These are phyloP conservation scores for Porcisia hertigi DNA, from an alignment of 208 protist species.

Conservation along the genomic window DNA sequence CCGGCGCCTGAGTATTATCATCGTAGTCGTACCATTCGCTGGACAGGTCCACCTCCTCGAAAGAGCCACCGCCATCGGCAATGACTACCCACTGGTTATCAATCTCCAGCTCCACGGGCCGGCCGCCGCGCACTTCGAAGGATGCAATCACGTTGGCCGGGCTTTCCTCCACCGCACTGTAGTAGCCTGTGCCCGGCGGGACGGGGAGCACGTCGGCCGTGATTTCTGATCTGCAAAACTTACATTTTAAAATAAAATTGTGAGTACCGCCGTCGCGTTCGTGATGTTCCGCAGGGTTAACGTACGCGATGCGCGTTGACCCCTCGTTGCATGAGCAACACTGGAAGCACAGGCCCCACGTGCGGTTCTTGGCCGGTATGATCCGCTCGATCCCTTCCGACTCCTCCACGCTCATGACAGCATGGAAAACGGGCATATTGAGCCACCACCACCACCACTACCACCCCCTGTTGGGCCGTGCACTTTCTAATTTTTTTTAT, in stretches of 20 bases:
- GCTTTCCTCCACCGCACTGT: constrained; percentile 16
- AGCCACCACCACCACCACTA: background rate
- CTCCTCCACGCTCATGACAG: constrained; percentile 52
- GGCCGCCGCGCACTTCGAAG: constrained; percentile 71
- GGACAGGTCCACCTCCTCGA: constrained; percentile 62
- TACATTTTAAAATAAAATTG: constrained; percentile 58
- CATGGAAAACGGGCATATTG: constrained; percentile 62
- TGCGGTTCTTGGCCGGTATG: constrained; percentile 29
- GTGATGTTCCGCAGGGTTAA: constrained; percentile 45
- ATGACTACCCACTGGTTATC: constrained; percentile 64
- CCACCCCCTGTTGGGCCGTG: background rate
- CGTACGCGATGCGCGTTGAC: constrained; percentile 47
- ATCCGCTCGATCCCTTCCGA: constrained; percentile 55
- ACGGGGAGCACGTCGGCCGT: constrained; percentile 38
- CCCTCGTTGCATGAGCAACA: constrained; percentile 64
- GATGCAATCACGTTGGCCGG: constrained; percentile 26
- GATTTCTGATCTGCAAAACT: constrained; percentile 54
- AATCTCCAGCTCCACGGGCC: constrained; percentile 59
- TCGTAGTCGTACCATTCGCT: constrained; percentile 81
- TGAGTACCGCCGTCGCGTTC: constrained; percentile 60
- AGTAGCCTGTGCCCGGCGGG: constrained; percentile 13
- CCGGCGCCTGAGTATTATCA: constrained; percentile 30
- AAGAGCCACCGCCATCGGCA: constrained; percentile 26
- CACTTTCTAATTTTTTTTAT: background rate
- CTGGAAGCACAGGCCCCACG: constrained; percentile 55